These are phyloP conservation scores for Teratosphaeria epicoccoides DNA, from an alignment of 2,329 filamentous ascomycete genomes.

Conservation along the genomic window DNA sequence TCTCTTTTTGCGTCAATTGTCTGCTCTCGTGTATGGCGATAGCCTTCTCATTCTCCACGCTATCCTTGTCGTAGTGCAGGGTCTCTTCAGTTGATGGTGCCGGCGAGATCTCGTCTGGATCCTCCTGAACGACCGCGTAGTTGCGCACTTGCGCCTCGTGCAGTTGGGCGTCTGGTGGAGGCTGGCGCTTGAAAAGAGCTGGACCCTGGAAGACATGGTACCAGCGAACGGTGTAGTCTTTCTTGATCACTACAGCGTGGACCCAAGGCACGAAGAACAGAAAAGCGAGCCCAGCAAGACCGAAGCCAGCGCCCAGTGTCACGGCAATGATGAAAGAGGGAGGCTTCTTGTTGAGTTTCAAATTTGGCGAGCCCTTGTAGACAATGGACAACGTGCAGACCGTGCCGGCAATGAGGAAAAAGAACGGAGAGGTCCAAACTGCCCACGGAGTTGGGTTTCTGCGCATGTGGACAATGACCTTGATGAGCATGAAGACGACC, in stretches of 20 bases:
- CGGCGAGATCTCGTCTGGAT: conserved; percentile 24
- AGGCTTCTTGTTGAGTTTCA: conserved; percentile 36
- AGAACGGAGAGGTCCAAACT: conserved; percentile 39
- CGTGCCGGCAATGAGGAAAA: conserved; percentile 39
- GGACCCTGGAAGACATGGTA: conserved; percentile 27
- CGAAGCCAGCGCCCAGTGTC: conserved; percentile 33
- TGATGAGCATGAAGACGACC: conserved; percentile 40
- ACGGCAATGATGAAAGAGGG: conserved; percentile 40
- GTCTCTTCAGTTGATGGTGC: conserved; percentile 17
- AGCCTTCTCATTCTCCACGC: conserved; percentile 39
- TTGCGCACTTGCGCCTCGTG: conserved; percentile 51
- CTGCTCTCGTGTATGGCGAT: conserved; percentile 41
- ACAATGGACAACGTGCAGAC: conserved; percentile 51
- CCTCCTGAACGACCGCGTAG: conserved; percentile 63
- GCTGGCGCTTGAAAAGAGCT: conserved; percentile 41
- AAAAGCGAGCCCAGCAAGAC: conserved; percentile 31
- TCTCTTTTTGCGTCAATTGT: conserved; percentile 49
- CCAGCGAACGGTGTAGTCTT: conserved; percentile 23
- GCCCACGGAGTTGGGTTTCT: conserved; percentile 40
- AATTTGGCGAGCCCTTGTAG: conserved; percentile 34
- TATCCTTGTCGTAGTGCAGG: conserved; percentile 22
- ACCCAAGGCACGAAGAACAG: conserved; percentile 30
- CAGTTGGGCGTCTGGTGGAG: conserved; percentile 41
- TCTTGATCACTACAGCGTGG: conserved; percentile 21
- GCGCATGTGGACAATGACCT: conserved; percentile 41